These are phyloP conservation scores for Rhododendron henanense DNA, from an alignment of 148 eudicot genomes.

Conservation along the genomic window DNA sequence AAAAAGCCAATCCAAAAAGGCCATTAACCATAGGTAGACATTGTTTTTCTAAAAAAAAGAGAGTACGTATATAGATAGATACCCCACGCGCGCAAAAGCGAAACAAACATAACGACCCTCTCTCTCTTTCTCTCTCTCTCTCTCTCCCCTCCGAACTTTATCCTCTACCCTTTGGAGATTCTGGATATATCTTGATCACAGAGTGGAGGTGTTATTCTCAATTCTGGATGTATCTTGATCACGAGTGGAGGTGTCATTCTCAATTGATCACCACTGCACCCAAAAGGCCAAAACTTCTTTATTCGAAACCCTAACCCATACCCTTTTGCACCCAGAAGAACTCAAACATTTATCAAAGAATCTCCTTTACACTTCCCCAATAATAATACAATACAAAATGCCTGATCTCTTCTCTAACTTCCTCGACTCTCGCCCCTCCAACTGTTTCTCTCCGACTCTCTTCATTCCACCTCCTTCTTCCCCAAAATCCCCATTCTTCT, in stretches of 20 bases:
- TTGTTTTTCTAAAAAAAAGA: too few relatives aligned
- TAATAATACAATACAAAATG: constrained; percentile 13
- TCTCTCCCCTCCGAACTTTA: background rate
- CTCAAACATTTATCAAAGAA: constrained; percentile 7
- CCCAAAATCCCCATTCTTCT: constrained; percentile 10
- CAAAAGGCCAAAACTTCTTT: background rate
- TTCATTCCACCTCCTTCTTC: constrained; percentile 12
- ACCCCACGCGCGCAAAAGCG: too few relatives aligned
- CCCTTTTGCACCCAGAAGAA: background rate
- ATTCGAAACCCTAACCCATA: constrained; percentile 1
- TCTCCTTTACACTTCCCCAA: background rate
- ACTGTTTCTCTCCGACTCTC: constrained; percentile 12
- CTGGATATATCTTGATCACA: too few relatives aligned
- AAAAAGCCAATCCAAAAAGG: too few relatives aligned
- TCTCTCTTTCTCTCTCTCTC: background rate
- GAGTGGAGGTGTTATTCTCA: too few relatives aligned
- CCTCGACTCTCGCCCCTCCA: constrained; percentile 17
- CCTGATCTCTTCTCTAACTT: constrained; percentile 18
- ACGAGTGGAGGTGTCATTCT: too few relatives aligned
- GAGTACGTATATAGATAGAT: too few relatives aligned
- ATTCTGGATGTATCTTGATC: too few relatives aligned
- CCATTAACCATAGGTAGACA: too few relatives aligned
- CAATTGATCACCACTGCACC: background rate
- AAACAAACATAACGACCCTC: background rate
- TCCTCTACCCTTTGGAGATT: too few relatives aligned